Evolutionary conservation across 371 early-diverging fungal species (phyloP).

Genomic region (Zychaea mexicana): DNA sequence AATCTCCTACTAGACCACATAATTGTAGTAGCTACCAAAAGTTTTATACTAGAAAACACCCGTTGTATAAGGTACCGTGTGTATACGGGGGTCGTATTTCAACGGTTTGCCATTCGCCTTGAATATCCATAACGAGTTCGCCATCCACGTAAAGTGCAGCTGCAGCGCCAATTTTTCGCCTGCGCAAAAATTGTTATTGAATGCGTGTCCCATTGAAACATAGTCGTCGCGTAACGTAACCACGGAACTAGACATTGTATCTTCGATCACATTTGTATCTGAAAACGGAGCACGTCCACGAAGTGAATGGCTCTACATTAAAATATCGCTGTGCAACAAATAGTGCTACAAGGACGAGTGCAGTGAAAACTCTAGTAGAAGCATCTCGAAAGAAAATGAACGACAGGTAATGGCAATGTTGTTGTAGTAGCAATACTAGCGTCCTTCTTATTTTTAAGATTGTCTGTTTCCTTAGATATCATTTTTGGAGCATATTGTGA

Average conservation of each 20-base stretch:
- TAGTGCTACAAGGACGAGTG: no score
- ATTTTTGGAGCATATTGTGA: no score
- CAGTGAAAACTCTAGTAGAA: no score
- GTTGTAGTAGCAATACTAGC: no score
- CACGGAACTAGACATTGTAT: slow-evolving; percentile 12
- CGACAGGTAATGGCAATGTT: no score
- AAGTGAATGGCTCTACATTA: background rate
- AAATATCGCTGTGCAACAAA: background rate
- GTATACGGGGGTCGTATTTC: slow-evolving; percentile 42
- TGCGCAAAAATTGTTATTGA: slow-evolving; percentile 27
- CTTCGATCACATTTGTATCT: background rate
- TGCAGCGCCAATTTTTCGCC: slow-evolving; percentile 52
- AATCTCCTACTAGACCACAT: background rate
- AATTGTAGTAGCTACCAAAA: slow-evolving; percentile 34
- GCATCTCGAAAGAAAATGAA: no score
- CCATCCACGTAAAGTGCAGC: slow-evolving; percentile 60
- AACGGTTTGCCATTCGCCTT: slow-evolving; percentile 65
- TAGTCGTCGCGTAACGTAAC: slow-evolving; percentile 35
- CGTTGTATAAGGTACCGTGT: slow-evolving; percentile 59
- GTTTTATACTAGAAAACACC: slow-evolving; percentile 70
- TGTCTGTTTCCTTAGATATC: no score
- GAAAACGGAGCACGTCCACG: slow-evolving; percentile 8
- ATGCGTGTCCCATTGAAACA: slow-evolving; percentile 26
- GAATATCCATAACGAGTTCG: slow-evolving; percentile 58
- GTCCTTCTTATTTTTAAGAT: no score